These are phyloP conservation scores for Rhodotorula paludigena DNA, from an alignment of 768 basidiomycete species.

Conservation along the genomic window DNA sequence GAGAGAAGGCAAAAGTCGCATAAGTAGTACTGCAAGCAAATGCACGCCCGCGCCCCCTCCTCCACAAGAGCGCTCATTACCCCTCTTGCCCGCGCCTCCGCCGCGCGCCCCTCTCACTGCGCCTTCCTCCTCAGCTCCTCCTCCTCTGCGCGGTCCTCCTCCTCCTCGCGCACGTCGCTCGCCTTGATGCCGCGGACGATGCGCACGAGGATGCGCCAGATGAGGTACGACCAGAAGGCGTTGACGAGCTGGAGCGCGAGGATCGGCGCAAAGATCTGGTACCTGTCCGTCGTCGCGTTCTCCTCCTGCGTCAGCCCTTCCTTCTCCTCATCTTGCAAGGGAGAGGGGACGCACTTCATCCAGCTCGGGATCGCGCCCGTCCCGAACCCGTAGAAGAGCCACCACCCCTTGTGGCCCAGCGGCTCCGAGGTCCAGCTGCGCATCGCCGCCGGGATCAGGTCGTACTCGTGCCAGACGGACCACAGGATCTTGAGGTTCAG, in stretches of 20 bases:
- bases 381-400: constrained; percentile 57
- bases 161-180: constrained; percentile 69
- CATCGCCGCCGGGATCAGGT: constrained; percentile 60
- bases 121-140: constrained; percentile 31
- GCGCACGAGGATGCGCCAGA: constrained; percentile 54
- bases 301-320: constrained; percentile 7
- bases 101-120: constrained; percentile 7
- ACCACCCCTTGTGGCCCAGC: constrained; percentile 42
- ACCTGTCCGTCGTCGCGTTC: constrained; percentile 47
- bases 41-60: no score
- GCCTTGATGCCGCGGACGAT: constrained; percentile 37
- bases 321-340: background rate
- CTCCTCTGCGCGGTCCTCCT: constrained; percentile 52
- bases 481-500: constrained; percentile 78
- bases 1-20: no score
- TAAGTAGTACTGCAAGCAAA: no score
- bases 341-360: constrained; percentile 40
- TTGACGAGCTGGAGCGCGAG: constrained; percentile 74
- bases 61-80: no score
- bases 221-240: constrained; percentile 84
- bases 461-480: constrained; percentile 76
- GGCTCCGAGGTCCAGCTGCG: constrained; percentile 49
- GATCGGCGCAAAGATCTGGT: constrained; percentile 72
- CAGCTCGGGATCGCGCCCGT: constrained; percentile 70
- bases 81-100: no score